Conservation (phyloP, 176 grass and related monocot species). For the Triticum aestivum region IWGSC_CS_RefSeq_v2.1 NC_057797.1:50803150-50803649, state of each 20-base stretch:
- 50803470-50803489: not conserved
- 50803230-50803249: not conserved
- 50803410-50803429: not conserved
- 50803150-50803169: not conserved
- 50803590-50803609: conserved; percentile 21
- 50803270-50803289: not conserved
- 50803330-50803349: not conserved
- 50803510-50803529: not conserved
- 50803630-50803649: conserved; percentile 39
- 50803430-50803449: conserved; percentile 50
- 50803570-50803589: conserved; percentile 34
- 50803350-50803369: not conserved
- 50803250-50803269: not conserved
- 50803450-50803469: conserved; percentile 42
- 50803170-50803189: not conserved
- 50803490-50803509: not conserved
- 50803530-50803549: not conserved
- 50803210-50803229: not conserved
- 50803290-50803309: not conserved
- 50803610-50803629: not conserved
- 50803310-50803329: not conserved
- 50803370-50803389: not conserved
- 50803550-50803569: conserved; percentile 32
- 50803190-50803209: not conserved
- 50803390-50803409: not conserved